These are phyloP conservation scores for Striga hermonthica DNA, from an alignment of 305 asterid species.

Conservation along the genomic window DNA sequence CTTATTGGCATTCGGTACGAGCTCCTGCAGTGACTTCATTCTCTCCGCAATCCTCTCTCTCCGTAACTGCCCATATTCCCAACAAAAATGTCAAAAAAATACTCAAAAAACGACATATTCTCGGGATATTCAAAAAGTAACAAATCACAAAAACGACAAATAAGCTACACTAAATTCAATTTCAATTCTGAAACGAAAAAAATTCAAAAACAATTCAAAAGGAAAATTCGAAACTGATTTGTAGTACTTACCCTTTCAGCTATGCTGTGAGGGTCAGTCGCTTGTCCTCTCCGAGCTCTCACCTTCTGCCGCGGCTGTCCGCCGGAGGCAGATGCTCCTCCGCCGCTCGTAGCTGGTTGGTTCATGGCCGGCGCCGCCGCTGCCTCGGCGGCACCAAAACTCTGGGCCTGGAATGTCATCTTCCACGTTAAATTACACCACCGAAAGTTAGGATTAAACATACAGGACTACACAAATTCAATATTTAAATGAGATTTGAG, in stretches of 20 bases:
- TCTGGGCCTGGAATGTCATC: slow-evolving; percentile 41
- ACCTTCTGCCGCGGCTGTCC: slow-evolving; percentile 74
- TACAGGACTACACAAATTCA: too few species aligned
- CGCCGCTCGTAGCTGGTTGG: slow-evolving; percentile 51
- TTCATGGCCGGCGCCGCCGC: slow-evolving; percentile 33
- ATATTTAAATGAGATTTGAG: slow-evolving; percentile 3
- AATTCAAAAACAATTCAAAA: background rate
- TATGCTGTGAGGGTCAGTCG: slow-evolving; percentile 98
- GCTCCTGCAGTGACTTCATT: slow-evolving; percentile 84
- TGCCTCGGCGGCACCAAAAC: slow-evolving; percentile 35
- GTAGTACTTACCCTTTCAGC: slow-evolving; percentile 73
- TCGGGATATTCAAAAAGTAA: too few species aligned
- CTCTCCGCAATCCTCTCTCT: slow-evolving; percentile 98
- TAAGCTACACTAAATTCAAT: background rate
- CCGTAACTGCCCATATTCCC: slow-evolving; percentile 58
- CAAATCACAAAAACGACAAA: slow-evolving; percentile 16
- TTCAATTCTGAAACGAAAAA: background rate
- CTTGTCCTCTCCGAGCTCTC: slow-evolving; percentile 94
- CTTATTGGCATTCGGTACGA: slow-evolving; percentile 89
- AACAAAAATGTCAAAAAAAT: background rate
- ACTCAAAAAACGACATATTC: too few species aligned
- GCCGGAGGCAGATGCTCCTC: slow-evolving; percentile 37
- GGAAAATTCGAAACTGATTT: background rate
- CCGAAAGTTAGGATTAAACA: background rate
- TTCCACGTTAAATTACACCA: slow-evolving; percentile 33